Evolutionary conservation across 768 basidiomycete species (phyloP).

Genomic region (Tephrocybe sp.): DNA sequence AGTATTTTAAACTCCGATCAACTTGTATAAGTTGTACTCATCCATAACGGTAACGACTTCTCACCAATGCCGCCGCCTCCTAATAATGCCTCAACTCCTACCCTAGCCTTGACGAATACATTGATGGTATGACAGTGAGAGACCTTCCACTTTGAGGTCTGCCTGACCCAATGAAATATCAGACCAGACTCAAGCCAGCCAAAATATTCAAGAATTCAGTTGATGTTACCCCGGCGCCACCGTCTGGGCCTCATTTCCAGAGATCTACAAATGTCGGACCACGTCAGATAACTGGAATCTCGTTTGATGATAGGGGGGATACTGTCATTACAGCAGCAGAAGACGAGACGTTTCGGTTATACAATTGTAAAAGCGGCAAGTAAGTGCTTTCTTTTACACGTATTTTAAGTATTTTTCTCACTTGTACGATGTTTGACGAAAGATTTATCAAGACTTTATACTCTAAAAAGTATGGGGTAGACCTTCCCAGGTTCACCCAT

Average conservation of each 20-base stretch:
- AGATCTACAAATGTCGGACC: constrained; percentile 46
- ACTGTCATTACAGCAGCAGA: constrained; percentile 83
- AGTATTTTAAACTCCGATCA: constrained; percentile 60
- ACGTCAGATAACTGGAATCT: constrained; percentile 82
- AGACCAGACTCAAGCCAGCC: constrained; percentile 83
- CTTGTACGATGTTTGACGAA: constrained; percentile 2
- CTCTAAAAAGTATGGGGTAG: constrained; percentile 97
- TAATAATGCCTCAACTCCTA: constrained; percentile 29
- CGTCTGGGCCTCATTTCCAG: constrained; percentile 33
- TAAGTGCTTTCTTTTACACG: constrained; percentile 49
- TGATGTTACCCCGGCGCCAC: constrained; percentile 55
- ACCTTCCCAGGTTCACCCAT: constrained; percentile 94
- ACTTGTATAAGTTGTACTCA: background rate
- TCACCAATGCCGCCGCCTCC: constrained; percentile 42
- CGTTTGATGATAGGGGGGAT: constrained; percentile 91
- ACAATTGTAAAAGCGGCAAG: constrained; percentile 91
- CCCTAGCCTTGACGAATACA: constrained; percentile 44
- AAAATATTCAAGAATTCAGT: constrained; percentile 85
- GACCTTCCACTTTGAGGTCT: constrained; percentile 9
- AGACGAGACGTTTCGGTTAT: constrained; percentile 90
- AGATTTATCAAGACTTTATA: constrained; percentile 78
- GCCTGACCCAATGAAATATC: constrained; percentile 9
- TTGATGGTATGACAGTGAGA: constrained; percentile 47
- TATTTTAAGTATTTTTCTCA: constrained; percentile 13
- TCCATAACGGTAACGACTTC: background rate